Base-by-base conservation (phyloP, 306 rosid genomes). In the Cyclanthera cordifolia region DNA sequence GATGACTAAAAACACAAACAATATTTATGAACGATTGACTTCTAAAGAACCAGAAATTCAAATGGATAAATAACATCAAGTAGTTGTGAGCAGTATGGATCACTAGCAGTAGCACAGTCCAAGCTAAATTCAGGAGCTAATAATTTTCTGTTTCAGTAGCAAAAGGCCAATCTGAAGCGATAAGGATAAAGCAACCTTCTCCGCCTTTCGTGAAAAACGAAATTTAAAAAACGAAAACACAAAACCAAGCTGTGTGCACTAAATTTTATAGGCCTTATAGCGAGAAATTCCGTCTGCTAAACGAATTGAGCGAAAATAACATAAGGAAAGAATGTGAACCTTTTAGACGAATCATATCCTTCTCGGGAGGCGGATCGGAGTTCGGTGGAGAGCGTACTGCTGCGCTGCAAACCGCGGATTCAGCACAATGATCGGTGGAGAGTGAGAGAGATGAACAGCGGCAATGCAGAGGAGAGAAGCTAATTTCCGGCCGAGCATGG, bases 321-420 rank as follows among this genome's bases (percentile, higher is more conserved):
- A 61, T 5, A 34, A 10, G 43, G 5, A 64, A 43, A 43, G 16
- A 64, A 21, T 6, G 20, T 2, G 2, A 64, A 82, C 84, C 84
- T 64, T 53, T 13, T 4, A 50, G 17, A 41, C 77, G 72, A 75
- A 82, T 72, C 9, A 81, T 70, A 48, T 80, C 73, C 19, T 41
- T 56, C 27, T 30, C 74, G 5, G 78, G 78, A 5, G 81, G 85
- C 15, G 86, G 77, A 72, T 74, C 84, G 37, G 82, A 76, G 13
- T 82, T 78, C 0, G 74, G 87, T 51, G 58, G 89, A 83, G 54
- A 75, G 0, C 70, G 53, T 64, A 52, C n/a, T 8, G 73, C 45
- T 30, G 73, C 73, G 15, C 21, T 77, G 79, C 86, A 85, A 9
- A 81, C 69, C 4, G 58, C 65, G 46, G 50, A 79, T 19, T 73